Evolutionary conservation across 139 green algal genomes (phyloP), one percentile per base, ranked within the genome.

Genomic region (Chlamydomonas schloesseri): DNA sequence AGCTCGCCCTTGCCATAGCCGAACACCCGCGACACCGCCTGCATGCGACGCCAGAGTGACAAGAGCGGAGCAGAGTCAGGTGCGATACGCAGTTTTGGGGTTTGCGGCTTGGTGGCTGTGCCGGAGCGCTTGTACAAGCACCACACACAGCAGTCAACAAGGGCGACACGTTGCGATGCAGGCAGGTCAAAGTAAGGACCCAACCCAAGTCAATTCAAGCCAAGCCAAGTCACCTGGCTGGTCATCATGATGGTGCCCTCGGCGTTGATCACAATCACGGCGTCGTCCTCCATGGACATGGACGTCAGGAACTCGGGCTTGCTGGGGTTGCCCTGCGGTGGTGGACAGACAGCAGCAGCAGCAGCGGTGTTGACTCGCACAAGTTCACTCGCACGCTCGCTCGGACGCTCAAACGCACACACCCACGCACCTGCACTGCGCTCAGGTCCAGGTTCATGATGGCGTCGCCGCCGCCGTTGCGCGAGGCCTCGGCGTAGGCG

Each of bases 1-100:
- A 90, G 65, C 86, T 90, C 86, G 24, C 28, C 55, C 70, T 90
- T 90, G 57, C 26, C 18, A 73, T 90, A 87, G 53, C 87, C 87
- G 42, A 84, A 84, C 46, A 84, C 78, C 0, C 13, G 17, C 64
- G 65, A 46, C 28, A 84, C 78, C 17, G 78, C 78, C 78, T 84
- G 78, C 9, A 33, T 29, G 33, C 50, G 50, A 14, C 50, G 50
- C 11, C 50, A 57, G 50, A 14, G 50, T 21, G 14, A 57, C 11
- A 57, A n/a, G n/a, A n/a, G n/a, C n/a, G n/a, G n/a, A n/a, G n/a
- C n/a, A n/a, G n/a, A n/a, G n/a, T n/a, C n/a, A n/a, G n/a, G n/a
- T n/a, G n/a, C n/a, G n/a, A n/a, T n/a, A n/a, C n/a, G n/a, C n/a
- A n/a, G n/a, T n/a, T n/a, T n/a, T n/a, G n/a, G n/a, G n/a, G n/a